Conservation (phyloP, 768 basidiomycete species). For the Boletus coccyginus region DNA sequence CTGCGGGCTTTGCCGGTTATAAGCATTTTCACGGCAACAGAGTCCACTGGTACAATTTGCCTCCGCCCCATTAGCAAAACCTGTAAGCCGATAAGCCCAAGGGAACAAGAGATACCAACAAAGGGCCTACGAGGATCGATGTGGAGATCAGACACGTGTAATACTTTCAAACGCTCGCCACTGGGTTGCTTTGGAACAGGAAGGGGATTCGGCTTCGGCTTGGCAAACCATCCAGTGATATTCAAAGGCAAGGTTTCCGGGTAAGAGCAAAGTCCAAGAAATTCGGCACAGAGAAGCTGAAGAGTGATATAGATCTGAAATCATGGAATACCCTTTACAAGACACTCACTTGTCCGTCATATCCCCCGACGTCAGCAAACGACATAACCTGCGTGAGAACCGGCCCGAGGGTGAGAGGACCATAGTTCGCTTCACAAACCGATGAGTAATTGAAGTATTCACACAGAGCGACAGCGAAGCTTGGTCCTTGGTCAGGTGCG, state of each 20-base stretch:
- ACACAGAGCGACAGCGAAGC: constrained; percentile 58
- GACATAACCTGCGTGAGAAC: constrained; percentile 70
- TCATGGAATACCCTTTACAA: background rate
- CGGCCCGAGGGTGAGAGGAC: constrained; percentile 48
- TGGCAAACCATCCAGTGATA: constrained; percentile 67
- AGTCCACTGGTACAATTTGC: constrained; percentile 66
- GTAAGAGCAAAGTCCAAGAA: constrained; percentile 52
- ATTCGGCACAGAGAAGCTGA: constrained; percentile 59
- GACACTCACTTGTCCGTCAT: constrained; percentile 62
- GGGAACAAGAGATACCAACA: background rate
- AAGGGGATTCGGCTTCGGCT: constrained; percentile 69
- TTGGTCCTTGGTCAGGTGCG: constrained; percentile 58
- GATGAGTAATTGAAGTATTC: constrained; percentile 52
- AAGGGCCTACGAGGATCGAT: constrained; percentile 60
- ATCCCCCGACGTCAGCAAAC: constrained; percentile 67
- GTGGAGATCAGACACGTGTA: constrained; percentile 79
- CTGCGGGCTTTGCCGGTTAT: constrained; percentile 51
- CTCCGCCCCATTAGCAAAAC: constrained; percentile 67
- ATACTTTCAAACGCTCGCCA: constrained; percentile 64
- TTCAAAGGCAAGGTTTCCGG: constrained; percentile 61
- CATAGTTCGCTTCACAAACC: constrained; percentile 49
- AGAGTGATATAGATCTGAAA: background rate
- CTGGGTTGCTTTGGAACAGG: constrained; percentile 57
- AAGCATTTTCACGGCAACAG: constrained; percentile 60
- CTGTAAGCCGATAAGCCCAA: constrained; percentile 32